These are phyloP conservation scores for Ophiostoma himal-ulmi DNA, from an alignment of 2,329 filamentous ascomycete species.

Conservation along the genomic window DNA sequence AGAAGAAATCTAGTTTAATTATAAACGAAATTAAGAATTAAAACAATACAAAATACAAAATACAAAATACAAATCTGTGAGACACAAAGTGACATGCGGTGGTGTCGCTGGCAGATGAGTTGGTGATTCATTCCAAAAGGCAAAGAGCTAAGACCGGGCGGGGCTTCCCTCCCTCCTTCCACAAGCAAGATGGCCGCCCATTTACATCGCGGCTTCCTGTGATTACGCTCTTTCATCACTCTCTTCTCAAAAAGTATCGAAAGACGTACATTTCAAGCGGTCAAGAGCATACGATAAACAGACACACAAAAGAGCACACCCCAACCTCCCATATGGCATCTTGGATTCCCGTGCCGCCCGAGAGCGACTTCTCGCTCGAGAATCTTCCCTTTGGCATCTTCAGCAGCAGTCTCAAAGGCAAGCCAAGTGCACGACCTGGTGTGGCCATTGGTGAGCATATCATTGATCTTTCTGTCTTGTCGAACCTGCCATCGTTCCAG, in stretches of 20 bases:
- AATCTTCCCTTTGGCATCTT: constrained; percentile 23
- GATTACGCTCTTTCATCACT: background rate
- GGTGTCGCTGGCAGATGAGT: background rate
- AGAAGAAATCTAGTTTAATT: too few relatives aligned
- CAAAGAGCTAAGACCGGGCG: background rate
- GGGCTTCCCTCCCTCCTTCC: background rate
- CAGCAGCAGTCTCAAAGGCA: background rate
- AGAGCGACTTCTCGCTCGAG: constrained; percentile 20
- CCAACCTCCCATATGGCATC: constrained; percentile 37
- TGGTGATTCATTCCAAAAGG: background rate
- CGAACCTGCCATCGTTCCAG: background rate
- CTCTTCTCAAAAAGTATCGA: background rate
- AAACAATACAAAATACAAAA: too few relatives aligned
- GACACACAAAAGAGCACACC: background rate
- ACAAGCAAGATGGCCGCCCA: background rate
- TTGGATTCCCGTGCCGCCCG: constrained; percentile 15
- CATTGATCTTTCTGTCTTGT: constrained; percentile 9
- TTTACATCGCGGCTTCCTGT: background rate
- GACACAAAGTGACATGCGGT: background rate
- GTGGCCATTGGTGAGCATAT: constrained; percentile 13
- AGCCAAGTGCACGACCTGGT: background rate
- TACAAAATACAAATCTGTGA: too few relatives aligned
- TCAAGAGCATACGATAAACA: background rate
- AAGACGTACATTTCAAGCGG: background rate
- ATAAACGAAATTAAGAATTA: too few relatives aligned